Conservation (phyloP, 2,329 filamentous ascomycete genomes). For the Cercospora brassicicola region DNA sequence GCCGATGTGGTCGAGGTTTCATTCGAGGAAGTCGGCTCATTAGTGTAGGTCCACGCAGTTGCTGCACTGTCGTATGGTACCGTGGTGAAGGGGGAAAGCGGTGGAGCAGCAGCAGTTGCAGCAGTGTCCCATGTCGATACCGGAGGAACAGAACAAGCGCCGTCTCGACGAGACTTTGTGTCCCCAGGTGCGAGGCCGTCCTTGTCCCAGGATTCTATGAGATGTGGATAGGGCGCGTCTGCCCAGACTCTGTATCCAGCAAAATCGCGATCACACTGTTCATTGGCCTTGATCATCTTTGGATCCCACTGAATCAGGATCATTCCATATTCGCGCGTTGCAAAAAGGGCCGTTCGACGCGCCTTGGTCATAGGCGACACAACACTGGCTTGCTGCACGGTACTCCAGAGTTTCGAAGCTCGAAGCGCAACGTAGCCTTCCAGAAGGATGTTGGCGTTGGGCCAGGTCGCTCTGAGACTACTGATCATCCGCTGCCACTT, state of each 20-base stretch:
- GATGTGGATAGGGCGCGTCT: not conserved
- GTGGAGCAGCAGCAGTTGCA: not conserved
- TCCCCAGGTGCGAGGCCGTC: not conserved
- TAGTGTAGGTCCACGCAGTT: not conserved
- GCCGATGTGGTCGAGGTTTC: not conserved
- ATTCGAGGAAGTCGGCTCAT: not conserved
- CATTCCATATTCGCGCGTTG: not conserved
- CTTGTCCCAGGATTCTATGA: not conserved
- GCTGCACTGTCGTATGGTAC: not conserved
- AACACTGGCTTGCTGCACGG: not conserved
- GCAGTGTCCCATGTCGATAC: not conserved
- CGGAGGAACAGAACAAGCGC: not conserved
- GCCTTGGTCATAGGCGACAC: not conserved
- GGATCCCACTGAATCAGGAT: not conserved
- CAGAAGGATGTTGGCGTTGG: not conserved
- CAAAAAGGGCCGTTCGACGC: not conserved
- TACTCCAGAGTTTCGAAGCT: not conserved
- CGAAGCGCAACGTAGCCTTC: not conserved
- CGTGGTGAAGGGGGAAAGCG: not conserved
- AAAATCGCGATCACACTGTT: not conserved
- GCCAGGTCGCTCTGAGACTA: not conserved
- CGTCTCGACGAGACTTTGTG: not conserved
- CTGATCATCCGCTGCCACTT: not conserved
- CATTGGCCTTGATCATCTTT: not conserved
- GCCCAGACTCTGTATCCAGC: not conserved